A percentile compares a stretch with the other conserved stretches of the same genome.
Evolutionary conservation across 2,329 filamentous ascomycete species (phyloP).

Genomic region (Colletotrichum echinochloae): DNA sequence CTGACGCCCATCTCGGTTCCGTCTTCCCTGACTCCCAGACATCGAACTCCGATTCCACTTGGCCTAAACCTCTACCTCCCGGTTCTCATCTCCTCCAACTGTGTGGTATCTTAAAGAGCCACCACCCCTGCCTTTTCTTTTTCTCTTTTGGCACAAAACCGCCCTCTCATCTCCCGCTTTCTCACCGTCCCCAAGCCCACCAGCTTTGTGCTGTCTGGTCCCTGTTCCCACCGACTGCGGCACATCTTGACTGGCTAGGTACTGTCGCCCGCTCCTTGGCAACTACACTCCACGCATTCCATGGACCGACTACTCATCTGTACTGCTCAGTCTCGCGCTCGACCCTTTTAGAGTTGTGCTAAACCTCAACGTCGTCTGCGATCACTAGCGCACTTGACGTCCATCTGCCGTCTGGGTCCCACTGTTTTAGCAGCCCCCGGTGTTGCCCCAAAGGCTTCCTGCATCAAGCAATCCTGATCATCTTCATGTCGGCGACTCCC

Average conservation of each 20-base stretch:
- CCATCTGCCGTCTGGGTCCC: background rate
- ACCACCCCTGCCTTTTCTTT: conserved; percentile 2
- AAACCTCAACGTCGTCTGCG: background rate
- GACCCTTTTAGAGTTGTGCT: background rate
- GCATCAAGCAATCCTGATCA: background rate
- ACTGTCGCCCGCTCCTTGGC: conserved; percentile 4
- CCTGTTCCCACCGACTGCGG: background rate
- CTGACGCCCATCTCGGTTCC: conserved; percentile 7
- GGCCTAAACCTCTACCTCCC: conserved; percentile 15
- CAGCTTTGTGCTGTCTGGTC: background rate
- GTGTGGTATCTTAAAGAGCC: conserved; percentile 26
- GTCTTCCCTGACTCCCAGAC: conserved; percentile 6
- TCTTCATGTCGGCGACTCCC: conserved; percentile 45
- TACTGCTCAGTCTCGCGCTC: conserved; percentile 10
- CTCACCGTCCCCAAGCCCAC: background rate
- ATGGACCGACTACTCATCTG: conserved; percentile 24
- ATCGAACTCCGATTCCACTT: conserved; percentile 10
- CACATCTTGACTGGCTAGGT: background rate
- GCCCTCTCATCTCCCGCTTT: background rate
- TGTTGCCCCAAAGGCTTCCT: background rate
- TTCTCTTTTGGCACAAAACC: too few species aligned
- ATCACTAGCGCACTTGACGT: background rate
- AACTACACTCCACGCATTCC: conserved; percentile 1
- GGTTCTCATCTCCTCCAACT: conserved; percentile 1
- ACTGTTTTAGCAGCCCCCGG: conserved; percentile 22